Evolutionary conservation across 2,329 filamentous ascomycete species (phyloP).

Genomic region (Venturiaceae sp.): DNA sequence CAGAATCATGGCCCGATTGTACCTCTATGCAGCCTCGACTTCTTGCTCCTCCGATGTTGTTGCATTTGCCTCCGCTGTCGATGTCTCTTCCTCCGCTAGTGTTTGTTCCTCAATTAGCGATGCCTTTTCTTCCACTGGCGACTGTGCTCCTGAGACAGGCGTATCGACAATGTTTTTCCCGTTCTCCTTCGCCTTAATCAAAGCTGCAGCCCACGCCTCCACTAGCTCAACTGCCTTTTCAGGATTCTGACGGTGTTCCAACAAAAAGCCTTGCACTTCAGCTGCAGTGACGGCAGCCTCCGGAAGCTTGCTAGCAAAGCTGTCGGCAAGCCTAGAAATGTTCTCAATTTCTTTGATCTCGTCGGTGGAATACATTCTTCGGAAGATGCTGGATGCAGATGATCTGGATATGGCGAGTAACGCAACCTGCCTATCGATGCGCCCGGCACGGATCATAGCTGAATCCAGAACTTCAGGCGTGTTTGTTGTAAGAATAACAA

Average conservation of each 20-base stretch:
- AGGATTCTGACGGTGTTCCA: not conserved
- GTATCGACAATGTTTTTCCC: not conserved
- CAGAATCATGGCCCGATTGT: no score
- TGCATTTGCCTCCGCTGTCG: not conserved
- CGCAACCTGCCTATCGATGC: constrained; percentile 12
- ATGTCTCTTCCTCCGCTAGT: not conserved
- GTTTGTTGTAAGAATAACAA: constrained; percentile 21
- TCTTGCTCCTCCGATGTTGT: not conserved
- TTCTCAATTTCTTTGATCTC: not conserved
- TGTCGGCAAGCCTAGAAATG: constrained; percentile 15
- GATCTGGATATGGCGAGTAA: not conserved
- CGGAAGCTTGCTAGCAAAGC: constrained; percentile 19
- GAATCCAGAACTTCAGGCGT: constrained; percentile 15
- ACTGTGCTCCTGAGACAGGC: not conserved
- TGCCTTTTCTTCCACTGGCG: not conserved
- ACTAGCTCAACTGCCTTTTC: not conserved
- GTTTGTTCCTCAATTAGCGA: not conserved
- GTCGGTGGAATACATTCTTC: not conserved
- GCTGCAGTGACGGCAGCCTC: constrained; percentile 20
- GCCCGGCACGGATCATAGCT: constrained; percentile 14
- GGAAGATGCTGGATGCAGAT: not conserved
- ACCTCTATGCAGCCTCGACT: not conserved
- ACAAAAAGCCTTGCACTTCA: constrained; percentile 14
- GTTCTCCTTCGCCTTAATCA: not conserved
- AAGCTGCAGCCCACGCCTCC: not conserved